Evolutionary conservation across 306 rosid genomes (phyloP), one percentile per base, ranked within the genome.

Genomic region (Cucumis hystrix): DNA sequence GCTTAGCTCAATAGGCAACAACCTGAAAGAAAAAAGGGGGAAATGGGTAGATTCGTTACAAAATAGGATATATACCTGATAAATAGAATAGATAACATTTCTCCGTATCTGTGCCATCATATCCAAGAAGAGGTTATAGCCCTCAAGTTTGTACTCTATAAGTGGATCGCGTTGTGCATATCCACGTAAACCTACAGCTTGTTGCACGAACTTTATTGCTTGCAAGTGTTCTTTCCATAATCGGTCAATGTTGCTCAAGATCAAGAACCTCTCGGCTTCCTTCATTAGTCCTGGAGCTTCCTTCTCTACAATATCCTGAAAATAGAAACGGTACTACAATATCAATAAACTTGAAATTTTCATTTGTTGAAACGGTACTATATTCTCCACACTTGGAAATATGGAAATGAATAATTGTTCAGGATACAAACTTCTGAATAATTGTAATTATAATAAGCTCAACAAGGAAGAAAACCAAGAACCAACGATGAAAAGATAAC

Each of bases 91-190:
- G 35, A 95, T 95, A 75, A 95, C 99, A 78, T 95, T 95, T 85
- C 99, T 90, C 88, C 99, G 87, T 56, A 95, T 80, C 54, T 95
- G 97, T 65, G 97, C 99, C 99, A 95, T 95, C 99, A 95, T 95
- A 57, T 95, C 99, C 80, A 95, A 85, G 96, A 95, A 95, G 84
- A 95, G 97, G 86, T 95, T 92, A 73, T 92, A 95, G 57, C 97
- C 99, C 88, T 95, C 99, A 15, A 95, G 96, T 80, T 92, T 95
- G 79, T 95, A 95, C 85, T 95, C 97, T 25, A 95, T 95, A 70
- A 95, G 99, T 73, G 99, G 99, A 81, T 90, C 99, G 57, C 97
- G 84, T 70, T 92, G 99, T 6, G 99, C 99, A 66, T 95, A 92
- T 9, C 99, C 99, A 16, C 97, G 90, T 80, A 95, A 84, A 61